Percentiles rank a stretch among this genome's conserved stretches.
Evolutionary conservation across 208 protist genomes (phyloP).

Genomic region (Leptomonas seymouri): DNA sequence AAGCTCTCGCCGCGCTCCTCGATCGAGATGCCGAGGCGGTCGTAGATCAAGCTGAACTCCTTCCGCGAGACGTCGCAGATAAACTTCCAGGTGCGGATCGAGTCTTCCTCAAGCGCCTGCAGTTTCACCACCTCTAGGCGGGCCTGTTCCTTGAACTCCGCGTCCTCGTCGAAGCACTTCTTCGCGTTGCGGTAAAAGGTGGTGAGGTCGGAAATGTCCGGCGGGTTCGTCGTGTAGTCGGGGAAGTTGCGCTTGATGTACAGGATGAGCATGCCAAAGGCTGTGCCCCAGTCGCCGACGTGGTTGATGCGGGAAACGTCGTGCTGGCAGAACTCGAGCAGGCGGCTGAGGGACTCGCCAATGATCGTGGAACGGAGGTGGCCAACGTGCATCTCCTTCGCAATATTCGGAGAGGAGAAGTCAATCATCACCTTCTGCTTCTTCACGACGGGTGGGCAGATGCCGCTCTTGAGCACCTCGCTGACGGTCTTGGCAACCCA

Average conservation of each 20-base stretch:
- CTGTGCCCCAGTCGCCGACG: constrained; percentile 98
- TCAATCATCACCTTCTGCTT: constrained; percentile 93
- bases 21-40: constrained; percentile 82
- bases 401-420: constrained; percentile 98
- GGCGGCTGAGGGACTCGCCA: constrained; percentile 94
- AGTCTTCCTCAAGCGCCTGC: constrained; percentile 80
- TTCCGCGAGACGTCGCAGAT: constrained; percentile 94
- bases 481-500: constrained; percentile 67
- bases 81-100: constrained; percentile 89
- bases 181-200: constrained; percentile 96
- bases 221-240: constrained; percentile 85
- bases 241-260: constrained; percentile 95
- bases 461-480: constrained; percentile 60
- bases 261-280: constrained; percentile 98
- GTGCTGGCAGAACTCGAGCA: constrained; percentile 95
- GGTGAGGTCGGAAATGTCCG: constrained; percentile 94
- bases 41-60: constrained; percentile 95
- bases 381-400: constrained; percentile 99
- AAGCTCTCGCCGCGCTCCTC: constrained; percentile 96
- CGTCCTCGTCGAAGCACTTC: constrained; percentile 94
- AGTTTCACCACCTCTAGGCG: constrained; percentile 93
- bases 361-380: constrained; percentile 99
- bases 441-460: constrained; percentile 66
- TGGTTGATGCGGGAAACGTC: constrained; percentile 97
- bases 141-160: constrained; percentile 92